Percentiles rank a stretch among this genome's conserved stretches.
phyloP scores from a whole-genome alignment of 169 alveolate species.

The Fabrea salina region DNA sequence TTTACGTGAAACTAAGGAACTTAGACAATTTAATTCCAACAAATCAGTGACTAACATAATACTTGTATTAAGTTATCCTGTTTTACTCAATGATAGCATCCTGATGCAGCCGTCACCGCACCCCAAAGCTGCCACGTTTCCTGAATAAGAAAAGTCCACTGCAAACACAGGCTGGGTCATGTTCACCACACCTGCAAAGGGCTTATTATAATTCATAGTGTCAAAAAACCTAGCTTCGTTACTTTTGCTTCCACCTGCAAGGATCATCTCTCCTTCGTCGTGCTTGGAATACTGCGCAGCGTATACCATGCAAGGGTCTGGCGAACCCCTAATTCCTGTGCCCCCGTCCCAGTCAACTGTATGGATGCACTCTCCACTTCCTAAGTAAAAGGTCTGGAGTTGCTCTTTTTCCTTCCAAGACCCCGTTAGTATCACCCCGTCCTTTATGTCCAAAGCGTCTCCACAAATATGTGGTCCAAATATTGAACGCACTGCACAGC shows the following conservation, averaged over 20 bases:
- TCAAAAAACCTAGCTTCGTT: constrained; percentile 42
- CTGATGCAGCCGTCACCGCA: constrained; percentile 40
- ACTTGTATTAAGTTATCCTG: constrained; percentile 7
- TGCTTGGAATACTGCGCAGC: constrained; percentile 39
- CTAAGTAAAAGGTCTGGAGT: constrained; percentile 77
- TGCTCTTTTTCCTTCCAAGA: constrained; percentile 80
- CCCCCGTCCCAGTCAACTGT: constrained; percentile 41
- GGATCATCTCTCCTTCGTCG: constrained; percentile 24
- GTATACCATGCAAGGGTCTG: constrained; percentile 37
- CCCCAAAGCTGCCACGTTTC: constrained; percentile 34
- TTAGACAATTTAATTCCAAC: too few species aligned
- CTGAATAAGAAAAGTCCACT: constrained; percentile 38
- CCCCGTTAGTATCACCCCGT: constrained; percentile 76
- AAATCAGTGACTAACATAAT: too few species aligned
- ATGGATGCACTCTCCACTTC: constrained; percentile 12
- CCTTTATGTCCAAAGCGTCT: constrained; percentile 77
- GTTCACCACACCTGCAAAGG: constrained; percentile 6
- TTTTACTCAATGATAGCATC: constrained; percentile 21
- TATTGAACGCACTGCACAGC: constrained; percentile 59
- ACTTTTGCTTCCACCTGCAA: constrained; percentile 41
- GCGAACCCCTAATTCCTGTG: constrained; percentile 8
- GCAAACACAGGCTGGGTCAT: constrained; percentile 20
- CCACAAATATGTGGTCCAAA: constrained; percentile 86
- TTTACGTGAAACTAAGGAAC: too few species aligned
- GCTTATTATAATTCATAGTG: background rate